Evolutionary conservation across 176 grass and related monocot genomes (phyloP).

Genomic region (Musa beccarii): DNA sequence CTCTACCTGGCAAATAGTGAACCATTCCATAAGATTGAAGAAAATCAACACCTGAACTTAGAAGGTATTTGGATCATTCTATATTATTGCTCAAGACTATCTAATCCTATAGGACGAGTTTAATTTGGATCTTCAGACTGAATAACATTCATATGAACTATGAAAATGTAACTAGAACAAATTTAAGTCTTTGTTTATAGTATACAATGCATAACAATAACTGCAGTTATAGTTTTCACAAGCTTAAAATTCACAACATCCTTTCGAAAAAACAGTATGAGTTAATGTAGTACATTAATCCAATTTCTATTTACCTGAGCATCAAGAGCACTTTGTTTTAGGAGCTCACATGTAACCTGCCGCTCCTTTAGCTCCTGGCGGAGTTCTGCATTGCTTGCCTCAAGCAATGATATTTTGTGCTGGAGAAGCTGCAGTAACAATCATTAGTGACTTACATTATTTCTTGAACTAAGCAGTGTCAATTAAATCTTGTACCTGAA

Average conservation of each 20-base stretch:
- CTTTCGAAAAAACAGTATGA: background rate
- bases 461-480: background rate
- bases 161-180: background rate
- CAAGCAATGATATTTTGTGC: slow-evolving; percentile 67
- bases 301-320: slow-evolving; percentile 52
- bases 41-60: background rate
- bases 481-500: slow-evolving; percentile 50
- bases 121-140: background rate
- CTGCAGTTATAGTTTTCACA: too few species aligned
- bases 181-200: too few species aligned
- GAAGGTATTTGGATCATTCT: background rate
- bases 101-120: background rate
- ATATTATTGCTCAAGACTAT: background rate
- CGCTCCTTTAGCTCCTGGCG: slow-evolving; percentile 60
- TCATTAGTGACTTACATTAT: background rate
- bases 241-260: background rate
- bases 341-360: slow-evolving; percentile 42
- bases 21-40: slow-evolving; percentile 4
- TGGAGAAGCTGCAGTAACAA: slow-evolving; percentile 52
- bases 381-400: slow-evolving; percentile 70
- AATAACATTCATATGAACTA: background rate
- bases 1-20: slow-evolving; percentile 45
- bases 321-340: slow-evolving; percentile 40
- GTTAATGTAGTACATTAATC: background rate
- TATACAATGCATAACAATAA: too few species aligned